Conservation (phyloP, 1,139 yeast genomes). For the Geotrichum restrictum region DNA sequence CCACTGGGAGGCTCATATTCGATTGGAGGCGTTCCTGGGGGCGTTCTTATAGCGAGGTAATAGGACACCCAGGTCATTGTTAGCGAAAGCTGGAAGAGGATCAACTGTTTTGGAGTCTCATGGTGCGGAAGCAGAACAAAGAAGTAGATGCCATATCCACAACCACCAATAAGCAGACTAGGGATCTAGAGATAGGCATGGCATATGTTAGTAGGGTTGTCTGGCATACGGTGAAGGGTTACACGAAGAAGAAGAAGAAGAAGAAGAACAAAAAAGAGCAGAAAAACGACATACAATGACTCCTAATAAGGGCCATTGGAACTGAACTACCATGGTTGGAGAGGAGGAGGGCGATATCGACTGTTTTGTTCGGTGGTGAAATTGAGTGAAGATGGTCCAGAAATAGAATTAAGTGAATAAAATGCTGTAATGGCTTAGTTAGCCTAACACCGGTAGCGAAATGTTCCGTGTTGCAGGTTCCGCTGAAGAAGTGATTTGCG, state of each 20-base stretch:
- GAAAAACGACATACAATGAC: conserved; percentile 19
- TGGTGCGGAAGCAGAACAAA: conserved; percentile 50
- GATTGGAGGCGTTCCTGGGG: conserved; percentile 58
- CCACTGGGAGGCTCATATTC: conserved; percentile 40
- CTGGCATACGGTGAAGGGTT: no score
- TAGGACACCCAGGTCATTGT: conserved; percentile 71
- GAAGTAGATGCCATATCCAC: conserved; percentile 65
- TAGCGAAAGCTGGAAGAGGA: conserved; percentile 49
- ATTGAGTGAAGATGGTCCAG: no score
- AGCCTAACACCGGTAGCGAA: no score
- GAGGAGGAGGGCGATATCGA: background rate
- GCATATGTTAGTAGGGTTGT: background rate
- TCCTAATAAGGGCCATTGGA: conserved; percentile 35
- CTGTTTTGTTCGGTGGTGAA: background rate
- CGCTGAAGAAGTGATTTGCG: no score
- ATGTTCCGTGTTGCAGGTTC: no score
- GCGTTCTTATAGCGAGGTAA: conserved; percentile 51
- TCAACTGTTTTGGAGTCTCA: conserved; percentile 43
- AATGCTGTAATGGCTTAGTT: no score
- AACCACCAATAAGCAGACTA: conserved; percentile 50
- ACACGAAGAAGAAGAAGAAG: background rate
- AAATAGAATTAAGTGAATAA: no score
- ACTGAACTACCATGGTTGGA: conserved; percentile 28
- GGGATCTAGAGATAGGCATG: conserved; percentile 66
- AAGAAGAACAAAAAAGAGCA: no score